Base-by-base conservation (phyloP, 257 asterid genomes). In the Przewalskia tangutica region DNA sequence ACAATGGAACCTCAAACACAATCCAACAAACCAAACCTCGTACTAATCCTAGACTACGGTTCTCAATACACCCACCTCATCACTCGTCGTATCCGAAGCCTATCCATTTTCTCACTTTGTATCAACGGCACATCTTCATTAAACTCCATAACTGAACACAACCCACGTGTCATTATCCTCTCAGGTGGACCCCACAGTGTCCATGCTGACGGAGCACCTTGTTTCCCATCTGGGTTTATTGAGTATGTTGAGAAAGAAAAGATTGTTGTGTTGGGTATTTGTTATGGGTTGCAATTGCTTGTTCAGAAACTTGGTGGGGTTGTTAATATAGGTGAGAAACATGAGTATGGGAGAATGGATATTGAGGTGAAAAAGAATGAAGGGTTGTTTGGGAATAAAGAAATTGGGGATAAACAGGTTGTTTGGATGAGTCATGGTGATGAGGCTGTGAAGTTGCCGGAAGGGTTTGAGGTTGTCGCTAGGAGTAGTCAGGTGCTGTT, bases 351-450 rank as follows among this genome's bases (percentile, higher is more conserved):
- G 32, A 89, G 98, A 85, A 96, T 96, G 99, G 97, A 88, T 67
- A 91, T 96, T 82, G 97, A 79, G 83, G 97, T 96, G 27, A 85
- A 36, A 44, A 85, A 84, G 81, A 85, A 13, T 8, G 0, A 11
- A 7, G 95, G 92, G 18, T 77, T 96, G 82, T 96, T 91, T 89
- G 97, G 97, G 89, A 84, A 90, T 83, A 89, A 84, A 83, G 64
- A 23, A 2, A 80, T 86, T 82, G 99, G 98, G 81, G 97, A 92
- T 81, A 88, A 82, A 84, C 99, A 96, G 85, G 90, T 87, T 20
- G 98, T 94, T 85, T 96, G 99, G 99, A 96, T 96, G 99, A 96
- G 99, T 82, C 99, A 96, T 50, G 99, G 99, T 3, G 99, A 96
- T 13, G 99, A 94, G 88, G 98, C 98, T 5, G 97, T 89, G 82